Percentiles rank a stretch among this genome's conserved stretches.
phyloP scores from a whole-genome alignment of 805 yeast species.

The Torulaspora delbrueckii region DNA sequence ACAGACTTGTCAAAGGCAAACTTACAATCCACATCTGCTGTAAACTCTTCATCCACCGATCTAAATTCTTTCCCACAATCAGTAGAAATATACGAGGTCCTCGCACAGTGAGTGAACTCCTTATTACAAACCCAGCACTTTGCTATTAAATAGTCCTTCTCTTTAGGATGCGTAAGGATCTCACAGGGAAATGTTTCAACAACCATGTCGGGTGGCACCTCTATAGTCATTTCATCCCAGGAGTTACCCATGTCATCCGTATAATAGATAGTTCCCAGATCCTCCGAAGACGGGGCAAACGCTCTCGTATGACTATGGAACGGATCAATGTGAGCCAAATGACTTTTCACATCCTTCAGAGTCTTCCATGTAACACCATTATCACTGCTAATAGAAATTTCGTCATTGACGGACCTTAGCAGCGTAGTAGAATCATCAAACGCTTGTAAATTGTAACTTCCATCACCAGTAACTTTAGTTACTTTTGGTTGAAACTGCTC shows the following conservation, averaged over 20 bases:
- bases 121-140: conserved; percentile 11
- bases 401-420: conserved; percentile 29
- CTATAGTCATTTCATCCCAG: conserved; percentile 20
- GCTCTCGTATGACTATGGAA: conserved; percentile 22
- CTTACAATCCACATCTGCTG: conserved; percentile 14
- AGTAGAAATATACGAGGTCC: conserved; percentile 6
- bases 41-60: conserved; percentile 5
- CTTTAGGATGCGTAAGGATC: conserved; percentile 19
- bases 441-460: conserved; percentile 8
- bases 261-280: conserved; percentile 11
- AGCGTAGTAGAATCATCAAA: conserved; percentile 54
- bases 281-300: conserved; percentile 4
- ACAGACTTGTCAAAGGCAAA: conserved; percentile 17
- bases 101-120: not conserved
- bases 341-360: conserved; percentile 7
- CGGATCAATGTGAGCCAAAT: conserved; percentile 12
- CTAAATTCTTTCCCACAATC: conserved; percentile 20
- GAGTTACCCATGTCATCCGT: conserved; percentile 31
- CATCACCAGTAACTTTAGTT: conserved; percentile 5
- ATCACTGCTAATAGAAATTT: conserved; percentile 40
- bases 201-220: not conserved
- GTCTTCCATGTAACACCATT: conserved; percentile 48
- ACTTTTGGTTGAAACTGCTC: conserved; percentile 23
- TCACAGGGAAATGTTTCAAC: not conserved
- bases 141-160: conserved; percentile 13